phyloP scores from a whole-genome alignment of 139 green algal genomes.

The Picochlorum sp. region DNA sequence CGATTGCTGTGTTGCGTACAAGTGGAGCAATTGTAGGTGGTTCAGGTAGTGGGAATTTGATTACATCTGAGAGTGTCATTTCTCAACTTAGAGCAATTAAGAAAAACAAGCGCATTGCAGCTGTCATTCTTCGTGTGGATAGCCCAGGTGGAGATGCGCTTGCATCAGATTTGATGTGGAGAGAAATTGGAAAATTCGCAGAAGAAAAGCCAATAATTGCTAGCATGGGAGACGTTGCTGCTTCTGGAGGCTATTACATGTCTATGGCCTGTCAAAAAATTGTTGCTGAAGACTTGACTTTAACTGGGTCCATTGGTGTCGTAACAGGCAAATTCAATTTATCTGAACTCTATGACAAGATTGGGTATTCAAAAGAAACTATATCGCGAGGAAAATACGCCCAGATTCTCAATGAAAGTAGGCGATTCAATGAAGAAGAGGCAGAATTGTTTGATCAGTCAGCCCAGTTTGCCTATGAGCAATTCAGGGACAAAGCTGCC shows the following conservation, averaged over 20 bases:
- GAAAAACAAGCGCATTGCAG: slow-evolving; percentile 41
- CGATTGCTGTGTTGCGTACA: slow-evolving; percentile 74
- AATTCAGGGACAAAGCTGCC: slow-evolving; percentile 69
- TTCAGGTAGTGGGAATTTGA: slow-evolving; percentile 12
- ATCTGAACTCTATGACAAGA: slow-evolving; percentile 60
- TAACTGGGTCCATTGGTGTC: slow-evolving; percentile 90
- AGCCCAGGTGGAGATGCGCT: slow-evolving; percentile 80
- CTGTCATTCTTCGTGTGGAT: slow-evolving; percentile 86
- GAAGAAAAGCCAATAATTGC: slow-evolving; percentile 86
- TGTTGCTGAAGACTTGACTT: slow-evolving; percentile 78
- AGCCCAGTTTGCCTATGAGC: slow-evolving; percentile 70
- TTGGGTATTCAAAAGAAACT: slow-evolving; percentile 67
- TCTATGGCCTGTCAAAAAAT: slow-evolving; percentile 63
- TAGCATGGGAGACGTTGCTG: slow-evolving; percentile 89
- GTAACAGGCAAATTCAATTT: slow-evolving; percentile 18
- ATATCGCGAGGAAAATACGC: slow-evolving; percentile 69
- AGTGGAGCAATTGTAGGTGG: slow-evolving; percentile 34
- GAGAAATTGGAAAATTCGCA: slow-evolving; percentile 49
- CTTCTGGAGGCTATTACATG: slow-evolving; percentile 92
- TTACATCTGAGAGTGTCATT: slow-evolving; percentile 43
- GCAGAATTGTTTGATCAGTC: slow-evolving; percentile 55
- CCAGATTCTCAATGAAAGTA: slow-evolving; percentile 23
- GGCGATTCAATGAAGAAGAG: slow-evolving; percentile 73
- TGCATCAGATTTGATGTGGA: slow-evolving; percentile 91
- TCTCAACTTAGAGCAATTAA: slow-evolving; percentile 30